A percentile compares a stretch with the other conserved stretches of the same genome.
These are phyloP conservation scores for Fusarium nygamai DNA, from an alignment of 2,329 filamentous ascomycete genomes.

Conservation along the genomic window DNA sequence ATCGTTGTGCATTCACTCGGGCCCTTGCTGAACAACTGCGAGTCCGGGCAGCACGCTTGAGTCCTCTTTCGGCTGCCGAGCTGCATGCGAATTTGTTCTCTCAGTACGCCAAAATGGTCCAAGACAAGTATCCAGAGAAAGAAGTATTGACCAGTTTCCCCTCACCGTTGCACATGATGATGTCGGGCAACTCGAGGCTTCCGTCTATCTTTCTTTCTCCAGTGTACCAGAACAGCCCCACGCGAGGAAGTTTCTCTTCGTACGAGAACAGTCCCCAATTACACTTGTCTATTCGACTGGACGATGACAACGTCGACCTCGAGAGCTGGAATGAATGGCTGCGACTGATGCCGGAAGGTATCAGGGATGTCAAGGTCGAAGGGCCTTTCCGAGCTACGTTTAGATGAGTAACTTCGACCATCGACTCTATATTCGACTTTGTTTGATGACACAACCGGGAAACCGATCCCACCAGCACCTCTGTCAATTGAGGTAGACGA, in stretches of 20 bases:
- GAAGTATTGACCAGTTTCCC: constrained; percentile 61
- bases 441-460: constrained; percentile 3
- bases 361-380: constrained; percentile 65
- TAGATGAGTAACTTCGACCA: constrained; percentile 28
- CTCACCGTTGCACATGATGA: constrained; percentile 65
- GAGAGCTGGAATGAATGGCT: constrained; percentile 69
- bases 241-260: constrained; percentile 51
- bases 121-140: constrained; percentile 59
- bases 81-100: constrained; percentile 64
- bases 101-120: constrained; percentile 61
- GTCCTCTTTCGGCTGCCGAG: constrained; percentile 61
- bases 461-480: not conserved
- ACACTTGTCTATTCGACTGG: constrained; percentile 61
- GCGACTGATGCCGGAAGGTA: constrained; percentile 65
- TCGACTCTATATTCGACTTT: not conserved
- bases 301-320: constrained; percentile 61
- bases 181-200: constrained; percentile 62
- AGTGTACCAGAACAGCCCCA: constrained; percentile 53
- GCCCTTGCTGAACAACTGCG: constrained; percentile 61
- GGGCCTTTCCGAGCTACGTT: constrained; percentile 54
- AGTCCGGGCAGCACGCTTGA: constrained; percentile 56
- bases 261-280: constrained; percentile 59
- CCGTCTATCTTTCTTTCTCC: constrained; percentile 67
- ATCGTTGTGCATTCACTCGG: constrained; percentile 63
- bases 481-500: constrained; percentile 20